Evolutionary conservation across 192 early-diverging fungal species (phyloP), one percentile per base, ranked within the genome.

Genomic region (Coemansia sp.): DNA sequence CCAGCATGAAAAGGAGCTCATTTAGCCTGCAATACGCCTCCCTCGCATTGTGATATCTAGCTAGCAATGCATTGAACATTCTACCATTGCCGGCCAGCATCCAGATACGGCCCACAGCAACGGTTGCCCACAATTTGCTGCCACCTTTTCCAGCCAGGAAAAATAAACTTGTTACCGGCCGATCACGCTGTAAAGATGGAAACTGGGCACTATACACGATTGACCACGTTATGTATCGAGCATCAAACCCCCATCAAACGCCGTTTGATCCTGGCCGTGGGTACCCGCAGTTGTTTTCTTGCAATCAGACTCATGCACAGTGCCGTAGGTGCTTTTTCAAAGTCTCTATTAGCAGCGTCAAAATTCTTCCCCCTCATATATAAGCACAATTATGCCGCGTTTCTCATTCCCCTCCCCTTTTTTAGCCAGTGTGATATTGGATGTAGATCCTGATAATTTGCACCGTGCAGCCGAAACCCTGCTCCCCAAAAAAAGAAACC

Each of bases 401-500:
- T 35, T 35, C 33, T 35, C 33, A 35, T 35, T 35, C 6, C 33
- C 33, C 6, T 4, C 23, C 23, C 23, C 23, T 4, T 26, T 35
- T 35, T 35, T 35, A 9, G 33, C 35, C 51, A 30, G 48, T 15
- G 23, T 15, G 48, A 33, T 50, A 33, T 16, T 21, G 36, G 38
- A 33, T 50, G 68, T 57, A 49, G 68, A 77, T 77, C 73, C 59
- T 52, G 67, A 59, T 62, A 70, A 77, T 77, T 77, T 64, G 53
- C 68, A 62, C 30, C 39, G 46, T 70, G 72, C 71, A 74, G 59
- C 42, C 14, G 36, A 35, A 11, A 11, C 45, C 51, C 42, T 44
- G 33, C 46, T 51, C 33, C 54, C 50, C 50, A 36, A 51, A 51
- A 50, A 36, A 18, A 33, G 40, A 36, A 33, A 18, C 40, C 40